Base-by-base conservation (phyloP, 2,329 filamentous ascomycete species). In the Aspergillus transmontanensis region DNA sequence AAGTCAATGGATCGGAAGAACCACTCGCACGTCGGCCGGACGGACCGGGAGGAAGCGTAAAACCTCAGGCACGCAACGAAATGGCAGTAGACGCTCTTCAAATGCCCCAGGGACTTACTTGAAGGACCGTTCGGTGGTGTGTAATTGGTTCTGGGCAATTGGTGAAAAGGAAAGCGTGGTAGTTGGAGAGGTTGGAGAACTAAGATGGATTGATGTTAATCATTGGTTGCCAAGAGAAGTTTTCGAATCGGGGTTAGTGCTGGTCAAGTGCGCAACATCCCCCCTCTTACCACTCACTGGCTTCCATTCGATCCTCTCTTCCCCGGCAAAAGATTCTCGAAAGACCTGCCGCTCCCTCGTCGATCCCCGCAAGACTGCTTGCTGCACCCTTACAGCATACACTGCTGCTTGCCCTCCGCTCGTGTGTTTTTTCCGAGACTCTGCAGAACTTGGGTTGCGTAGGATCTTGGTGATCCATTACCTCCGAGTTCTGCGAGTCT, bases 401-500 rank as follows among this genome's bases (percentile, higher is more conserved):
- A 34, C 28, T 51, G 28, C 16, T 51, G 48, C 19, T 51, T 51
- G 56, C 57, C 58, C 32, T 51, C 39, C 59, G 36, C 56, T 41
- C 50, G 26, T 55, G 54, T 46, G 34, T n/a, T 62, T 60, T 36
- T 57, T 63, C 51, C 30, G 57, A 62, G 63, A 64, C 62, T 64
- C 61, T 69, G 65, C 67, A 66, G 67, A 66, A 68, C 70, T 70
- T 64, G 68, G 51, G 69, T 71, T 67, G 69, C 66, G 57, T 64
- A 70, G 65, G 63, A 64, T 66, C 63, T 59, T 57, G 51, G 62
- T 60, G 63, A 63, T 65, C 62, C 66, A 61, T 64, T 68, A 66
- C 69, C 71, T 71, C 72, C 71, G 71, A 72, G 70, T 73, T 73
- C 72, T 72, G 64, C 69, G 65, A 69, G 65, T 68, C 70, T 68